A percentile compares a stretch with the other conserved stretches of the same genome.
These are phyloP conservation scores for Hondaea fermentalgiana DNA, from an alignment of 108 stramenopile species.

Conservation along the genomic window DNA sequence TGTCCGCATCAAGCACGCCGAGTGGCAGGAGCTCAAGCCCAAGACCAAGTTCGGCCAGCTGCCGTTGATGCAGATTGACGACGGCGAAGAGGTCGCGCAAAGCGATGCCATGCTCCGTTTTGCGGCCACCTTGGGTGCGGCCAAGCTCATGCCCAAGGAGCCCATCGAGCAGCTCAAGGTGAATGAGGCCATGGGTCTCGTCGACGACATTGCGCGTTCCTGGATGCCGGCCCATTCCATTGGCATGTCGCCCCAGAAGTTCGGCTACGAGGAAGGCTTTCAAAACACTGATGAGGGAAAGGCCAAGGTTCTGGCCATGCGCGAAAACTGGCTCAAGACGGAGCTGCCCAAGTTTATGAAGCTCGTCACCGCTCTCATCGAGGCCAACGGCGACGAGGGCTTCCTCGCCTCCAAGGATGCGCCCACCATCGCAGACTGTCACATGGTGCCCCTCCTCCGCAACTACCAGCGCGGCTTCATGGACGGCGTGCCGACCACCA, in stretches of 20 bases:
- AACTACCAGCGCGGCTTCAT: slow-evolving; percentile 43
- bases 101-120: slow-evolving; percentile 55
- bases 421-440: slow-evolving; percentile 62
- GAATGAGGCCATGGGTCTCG: slow-evolving; percentile 52
- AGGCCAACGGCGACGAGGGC: slow-evolving; percentile 32
- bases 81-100: slow-evolving; percentile 39
- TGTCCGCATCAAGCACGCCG: slow-evolving; percentile 38
- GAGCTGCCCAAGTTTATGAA: slow-evolving; percentile 50
- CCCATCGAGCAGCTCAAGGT: slow-evolving; percentile 33
- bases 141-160: neutral
- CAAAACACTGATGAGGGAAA: slow-evolving; percentile 49
- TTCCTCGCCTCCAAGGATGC: neutral
- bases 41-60: slow-evolving; percentile 57
- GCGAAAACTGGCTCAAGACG: slow-evolving; percentile 41
- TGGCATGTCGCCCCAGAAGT: slow-evolving; percentile 43
- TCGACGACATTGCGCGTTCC: slow-evolving; percentile 45
- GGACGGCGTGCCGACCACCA: slow-evolving; percentile 47
- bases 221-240: slow-evolving; percentile 45
- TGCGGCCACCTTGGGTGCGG: slow-evolving; percentile 33
- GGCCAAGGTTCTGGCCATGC: slow-evolving; percentile 38
- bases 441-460: slow-evolving; percentile 32
- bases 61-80: slow-evolving; percentile 55
- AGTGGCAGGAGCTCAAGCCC: slow-evolving; percentile 58
- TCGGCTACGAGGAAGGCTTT: slow-evolving; percentile 49
- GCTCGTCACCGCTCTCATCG: slow-evolving; percentile 33